Percentiles rank a stretch among this genome's conserved stretches.
Evolutionary conservation across 2,329 filamentous ascomycete genomes (phyloP).

Genomic region (Aspergillus sp.): DNA sequence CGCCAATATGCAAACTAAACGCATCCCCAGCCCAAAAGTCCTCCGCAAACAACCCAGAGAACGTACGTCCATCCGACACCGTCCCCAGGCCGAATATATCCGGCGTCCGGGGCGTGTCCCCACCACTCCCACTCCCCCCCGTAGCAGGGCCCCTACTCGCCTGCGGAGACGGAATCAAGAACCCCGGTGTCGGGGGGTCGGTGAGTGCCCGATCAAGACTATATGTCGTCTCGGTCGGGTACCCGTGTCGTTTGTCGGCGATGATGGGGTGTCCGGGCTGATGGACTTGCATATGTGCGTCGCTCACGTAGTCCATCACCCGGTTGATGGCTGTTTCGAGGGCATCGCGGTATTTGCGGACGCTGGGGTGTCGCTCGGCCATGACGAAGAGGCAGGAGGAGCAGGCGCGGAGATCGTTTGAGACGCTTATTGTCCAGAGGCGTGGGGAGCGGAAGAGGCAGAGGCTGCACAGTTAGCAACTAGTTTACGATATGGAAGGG

Average conservation of each 20-base stretch:
- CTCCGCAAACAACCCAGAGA: neutral
- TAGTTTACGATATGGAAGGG: neutral
- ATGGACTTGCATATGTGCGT: neutral
- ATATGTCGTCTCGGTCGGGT: neutral
- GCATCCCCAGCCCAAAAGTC: conserved; percentile 10
- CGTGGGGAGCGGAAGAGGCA: conserved; percentile 22
- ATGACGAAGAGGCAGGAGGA: conserved; percentile 22
- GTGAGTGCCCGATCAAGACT: neutral
- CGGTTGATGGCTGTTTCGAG: conserved; percentile 21
- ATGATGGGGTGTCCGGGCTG: neutral
- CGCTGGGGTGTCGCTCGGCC: conserved; percentile 20
- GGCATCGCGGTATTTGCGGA: conserved; percentile 21
- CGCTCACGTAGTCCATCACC: conserved; percentile 17
- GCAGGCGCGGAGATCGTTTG: conserved; percentile 23
- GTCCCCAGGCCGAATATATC: neutral
- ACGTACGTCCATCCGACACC: neutral
- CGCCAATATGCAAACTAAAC: conserved; percentile 7
- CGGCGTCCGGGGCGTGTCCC: neutral
- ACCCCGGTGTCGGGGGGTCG: neutral
- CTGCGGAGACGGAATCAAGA: neutral
- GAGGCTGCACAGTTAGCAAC: conserved; percentile 9
- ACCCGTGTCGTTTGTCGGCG: neutral
- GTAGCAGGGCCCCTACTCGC: neutral
- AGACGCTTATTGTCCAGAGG: conserved; percentile 19
- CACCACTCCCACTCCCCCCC: neutral